Conservation (phyloP, 345 rosid species). For the Moricandia arvensis region DNA sequence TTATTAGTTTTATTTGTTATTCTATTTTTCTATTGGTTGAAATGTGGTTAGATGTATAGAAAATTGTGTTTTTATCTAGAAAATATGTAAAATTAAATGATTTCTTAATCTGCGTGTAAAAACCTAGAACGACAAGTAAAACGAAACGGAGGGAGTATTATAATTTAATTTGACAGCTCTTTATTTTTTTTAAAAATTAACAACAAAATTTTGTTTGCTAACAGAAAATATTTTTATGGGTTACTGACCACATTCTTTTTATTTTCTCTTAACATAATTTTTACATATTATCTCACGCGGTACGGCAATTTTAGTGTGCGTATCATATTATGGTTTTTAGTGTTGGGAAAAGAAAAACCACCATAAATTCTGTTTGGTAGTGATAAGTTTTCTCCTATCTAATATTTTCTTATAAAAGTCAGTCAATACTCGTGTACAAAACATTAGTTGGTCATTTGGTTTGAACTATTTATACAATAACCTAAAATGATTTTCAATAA, state of each 20-base stretch:
- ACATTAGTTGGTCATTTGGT: not conserved
- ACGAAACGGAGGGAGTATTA: too few relatives aligned
- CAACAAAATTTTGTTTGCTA: not conserved
- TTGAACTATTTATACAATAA: not conserved
- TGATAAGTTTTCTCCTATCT: not conserved
- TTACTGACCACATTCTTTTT: not conserved
- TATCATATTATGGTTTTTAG: not conserved
- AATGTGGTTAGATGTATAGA: too few relatives aligned
- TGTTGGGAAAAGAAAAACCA: not conserved
- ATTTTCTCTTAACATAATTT: not conserved
- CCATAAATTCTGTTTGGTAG: not conserved
- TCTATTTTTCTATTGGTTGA: too few relatives aligned
- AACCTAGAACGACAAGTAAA: too few relatives aligned
- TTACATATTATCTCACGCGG: not conserved
- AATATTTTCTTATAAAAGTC: not conserved
- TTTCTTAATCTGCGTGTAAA: too few relatives aligned
- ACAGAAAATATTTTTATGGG: not conserved
- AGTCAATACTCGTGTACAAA: conserved; percentile 8
- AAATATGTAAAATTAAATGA: too few relatives aligned
- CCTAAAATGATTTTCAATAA: not conserved
- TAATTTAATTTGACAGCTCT: not conserved
- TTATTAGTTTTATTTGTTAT: too few relatives aligned
- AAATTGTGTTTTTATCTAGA: too few relatives aligned
- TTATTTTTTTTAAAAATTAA: not conserved
- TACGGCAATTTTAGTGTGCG: not conserved